phyloP scores from a whole-genome alignment of 768 basidiomycete genomes.

The Boletellus ananiceps region DNA sequence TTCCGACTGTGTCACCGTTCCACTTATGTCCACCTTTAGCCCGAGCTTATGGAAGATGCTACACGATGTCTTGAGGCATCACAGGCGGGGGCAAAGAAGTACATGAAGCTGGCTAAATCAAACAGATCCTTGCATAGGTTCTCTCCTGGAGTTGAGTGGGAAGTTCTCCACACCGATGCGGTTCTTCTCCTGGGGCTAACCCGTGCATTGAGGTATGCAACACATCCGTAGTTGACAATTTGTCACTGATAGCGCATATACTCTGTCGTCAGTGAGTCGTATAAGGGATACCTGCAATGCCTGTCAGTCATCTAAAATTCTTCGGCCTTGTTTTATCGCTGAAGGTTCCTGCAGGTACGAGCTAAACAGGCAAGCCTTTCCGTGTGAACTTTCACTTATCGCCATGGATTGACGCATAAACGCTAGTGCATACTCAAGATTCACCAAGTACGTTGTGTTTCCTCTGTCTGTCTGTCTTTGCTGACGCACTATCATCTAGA shows the following conservation, averaged over 20 bases:
- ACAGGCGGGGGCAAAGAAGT: conserved; percentile 57
- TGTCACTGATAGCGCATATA: conserved; percentile 1
- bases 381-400: not conserved
- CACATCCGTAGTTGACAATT: not conserved
- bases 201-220: conserved; percentile 58
- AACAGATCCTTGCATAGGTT: conserved; percentile 39
- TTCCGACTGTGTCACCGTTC: not conserved
- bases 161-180: conserved; percentile 69
- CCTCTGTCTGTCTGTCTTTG: not conserved
- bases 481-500: conserved; percentile 30
- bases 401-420: conserved; percentile 19
- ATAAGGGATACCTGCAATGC: conserved; percentile 76
- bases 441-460: conserved; percentile 50
- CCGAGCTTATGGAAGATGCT: conserved; percentile 62
- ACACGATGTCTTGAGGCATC: conserved; percentile 49
- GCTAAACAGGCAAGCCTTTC: conserved; percentile 48
- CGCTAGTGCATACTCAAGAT: conserved; percentile 62
- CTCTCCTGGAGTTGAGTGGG: conserved; percentile 67
- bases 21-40: conserved; percentile 29
- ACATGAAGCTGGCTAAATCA: conserved; percentile 37
- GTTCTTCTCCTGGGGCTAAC: conserved; percentile 67
- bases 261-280: conserved; percentile 51
- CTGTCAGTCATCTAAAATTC: conserved; percentile 41
- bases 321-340: not conserved
- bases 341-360: conserved; percentile 33